Percentiles rank a stretch among this genome's conserved stretches.
Evolutionary conservation across 257 asterid species (phyloP).

Genomic region (Nemophila menziesii): DNA sequence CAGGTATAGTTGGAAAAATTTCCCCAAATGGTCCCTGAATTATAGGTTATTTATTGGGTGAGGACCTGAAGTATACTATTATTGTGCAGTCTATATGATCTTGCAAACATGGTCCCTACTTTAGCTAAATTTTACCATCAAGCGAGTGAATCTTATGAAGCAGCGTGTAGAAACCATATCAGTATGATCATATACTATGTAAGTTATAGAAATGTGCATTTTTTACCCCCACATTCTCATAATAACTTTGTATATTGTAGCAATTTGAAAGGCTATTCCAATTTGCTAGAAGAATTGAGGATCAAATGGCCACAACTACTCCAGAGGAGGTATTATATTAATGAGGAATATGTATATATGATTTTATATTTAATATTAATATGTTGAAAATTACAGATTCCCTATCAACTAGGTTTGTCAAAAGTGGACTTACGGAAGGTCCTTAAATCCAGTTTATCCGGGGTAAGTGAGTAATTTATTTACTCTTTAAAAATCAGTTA

Average conservation of each 20-base stretch:
- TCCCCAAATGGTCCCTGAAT: too few relatives aligned
- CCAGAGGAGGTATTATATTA: constrained; percentile 80
- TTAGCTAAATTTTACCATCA: constrained; percentile 95
- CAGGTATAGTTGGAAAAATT: too few relatives aligned
- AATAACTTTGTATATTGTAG: constrained; percentile 30
- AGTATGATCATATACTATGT: constrained; percentile 76
- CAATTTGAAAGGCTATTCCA: constrained; percentile 91
- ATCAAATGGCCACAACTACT: constrained; percentile 41
- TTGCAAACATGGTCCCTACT: constrained; percentile 91
- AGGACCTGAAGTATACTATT: too few relatives aligned
- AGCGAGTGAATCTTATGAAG: constrained; percentile 95
- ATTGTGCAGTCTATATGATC: constrained; percentile 77
- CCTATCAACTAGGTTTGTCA: constrained; percentile 82
- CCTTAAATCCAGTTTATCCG: constrained; percentile 72
- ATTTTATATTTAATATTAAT: not conserved
- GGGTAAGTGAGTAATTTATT: constrained; percentile 40
- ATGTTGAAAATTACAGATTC: constrained; percentile 41
- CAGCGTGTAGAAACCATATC: constrained; percentile 77
- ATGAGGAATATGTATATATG: constrained; percentile 7
- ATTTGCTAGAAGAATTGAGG: constrained; percentile 93
- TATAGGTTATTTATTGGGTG: too few relatives aligned
- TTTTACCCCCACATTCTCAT: constrained; percentile 5
- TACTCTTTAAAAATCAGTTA: constrained; percentile 5
- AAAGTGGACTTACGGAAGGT: constrained; percentile 86
- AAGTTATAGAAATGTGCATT: constrained; percentile 33